Conservation (phyloP, 2,329 filamentous ascomycete species). For the Lachnellula suecica region DNA sequence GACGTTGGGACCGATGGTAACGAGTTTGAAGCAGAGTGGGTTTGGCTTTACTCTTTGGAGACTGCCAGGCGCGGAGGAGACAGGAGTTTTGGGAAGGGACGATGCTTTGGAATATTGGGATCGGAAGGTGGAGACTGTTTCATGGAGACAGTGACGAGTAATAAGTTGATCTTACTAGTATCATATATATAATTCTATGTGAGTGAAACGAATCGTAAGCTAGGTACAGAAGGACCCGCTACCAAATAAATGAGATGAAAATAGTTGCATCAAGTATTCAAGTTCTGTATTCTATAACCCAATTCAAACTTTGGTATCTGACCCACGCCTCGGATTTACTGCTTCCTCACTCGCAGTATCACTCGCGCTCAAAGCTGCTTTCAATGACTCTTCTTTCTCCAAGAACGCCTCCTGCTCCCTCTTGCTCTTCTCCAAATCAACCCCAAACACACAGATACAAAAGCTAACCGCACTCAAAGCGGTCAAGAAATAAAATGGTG, state of each 20-base stretch:
- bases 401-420: conserved; percentile 58
- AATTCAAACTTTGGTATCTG: not conserved
- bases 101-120: conserved; percentile 26
- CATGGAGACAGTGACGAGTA: conserved; percentile 30
- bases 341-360: conserved; percentile 10
- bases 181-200: not conserved
- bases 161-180: conserved; percentile 5
- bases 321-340: not conserved
- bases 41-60: conserved; percentile 28
- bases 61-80: conserved; percentile 18
- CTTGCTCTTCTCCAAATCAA: conserved; percentile 61
- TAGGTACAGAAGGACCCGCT: no score
- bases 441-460: conserved; percentile 49
- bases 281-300: not conserved
- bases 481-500: conserved; percentile 67
- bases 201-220: no score
- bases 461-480: conserved; percentile 56
- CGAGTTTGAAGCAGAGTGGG: conserved; percentile 30
- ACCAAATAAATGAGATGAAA: no score
- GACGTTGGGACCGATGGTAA: conserved; percentile 27
- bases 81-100: conserved; percentile 16
- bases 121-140: conserved; percentile 20
- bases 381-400: conserved; percentile 21
- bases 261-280: no score
- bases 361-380: conserved; percentile 23